Conservation (phyloP, 2,329 filamentous ascomycete genomes). For the Zalaria sp. region DNA sequence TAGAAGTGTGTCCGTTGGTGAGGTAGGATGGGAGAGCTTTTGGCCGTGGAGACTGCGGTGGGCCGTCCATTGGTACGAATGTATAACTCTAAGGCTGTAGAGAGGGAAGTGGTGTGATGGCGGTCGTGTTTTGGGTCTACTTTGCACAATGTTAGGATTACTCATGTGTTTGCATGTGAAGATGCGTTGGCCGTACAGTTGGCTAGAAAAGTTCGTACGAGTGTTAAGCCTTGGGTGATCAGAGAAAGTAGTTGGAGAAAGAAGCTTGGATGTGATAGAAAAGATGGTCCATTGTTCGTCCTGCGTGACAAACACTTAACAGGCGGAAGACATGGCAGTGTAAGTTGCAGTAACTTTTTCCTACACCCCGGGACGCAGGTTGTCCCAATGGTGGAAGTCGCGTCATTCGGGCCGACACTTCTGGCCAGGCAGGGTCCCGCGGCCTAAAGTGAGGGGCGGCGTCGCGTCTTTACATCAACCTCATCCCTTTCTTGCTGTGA, state of each 20-base stretch:
- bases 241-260: slow-evolving; percentile 20
- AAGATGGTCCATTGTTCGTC: slow-evolving; percentile 16
- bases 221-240: slow-evolving; percentile 2
- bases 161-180: no score
- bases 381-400: no score
- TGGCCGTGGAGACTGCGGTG: slow-evolving; percentile 21
- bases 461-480: no score
- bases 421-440: no score
- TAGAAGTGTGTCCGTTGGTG: slow-evolving; percentile 33
- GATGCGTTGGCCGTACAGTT: neutral
- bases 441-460: no score
- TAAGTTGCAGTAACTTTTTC: no score
- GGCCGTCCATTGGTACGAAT: slow-evolving; percentile 28
- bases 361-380: no score
- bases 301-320: neutral
- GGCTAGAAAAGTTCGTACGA: neutral
- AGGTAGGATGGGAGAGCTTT: slow-evolving; percentile 43
- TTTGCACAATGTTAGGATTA: neutral
- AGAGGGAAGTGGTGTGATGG: neutral
- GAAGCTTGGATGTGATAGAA: slow-evolving; percentile 20
- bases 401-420: no score
- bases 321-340: neutral
- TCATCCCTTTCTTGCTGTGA: no score
- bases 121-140: neutral
- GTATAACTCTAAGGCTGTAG: neutral